phyloP scores from a whole-genome alignment of 2,329 filamentous ascomycete genomes.

The Spiromastix sp. region DNA sequence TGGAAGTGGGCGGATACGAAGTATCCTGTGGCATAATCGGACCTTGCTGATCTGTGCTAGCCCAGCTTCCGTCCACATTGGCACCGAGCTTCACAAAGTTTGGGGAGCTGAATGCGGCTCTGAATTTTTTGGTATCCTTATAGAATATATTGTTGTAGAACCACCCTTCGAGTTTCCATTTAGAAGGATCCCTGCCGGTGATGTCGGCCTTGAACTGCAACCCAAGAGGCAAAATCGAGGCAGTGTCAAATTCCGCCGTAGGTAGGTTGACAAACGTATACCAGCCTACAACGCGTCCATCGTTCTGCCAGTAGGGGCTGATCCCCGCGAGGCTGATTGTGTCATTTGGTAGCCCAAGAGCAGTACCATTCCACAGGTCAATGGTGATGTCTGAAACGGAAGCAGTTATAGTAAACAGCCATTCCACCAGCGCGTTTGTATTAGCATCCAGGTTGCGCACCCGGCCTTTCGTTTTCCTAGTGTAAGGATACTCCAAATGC shows the following conservation, averaged over 20 bases:
- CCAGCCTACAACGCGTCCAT: slow-evolving; percentile 20
- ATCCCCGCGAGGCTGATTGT: slow-evolving; percentile 11
- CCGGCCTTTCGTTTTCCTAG: slow-evolving; percentile 27
- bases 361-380: slow-evolving; percentile 14
- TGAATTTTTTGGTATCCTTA: slow-evolving; percentile 22
- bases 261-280: slow-evolving; percentile 6
- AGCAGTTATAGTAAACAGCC: no score
- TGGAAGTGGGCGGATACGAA: slow-evolving; percentile 18
- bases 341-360: slow-evolving; percentile 11
- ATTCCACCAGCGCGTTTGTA: slow-evolving; percentile 15
- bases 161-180: slow-evolving; percentile 30
- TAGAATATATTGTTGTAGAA: slow-evolving; percentile 35
- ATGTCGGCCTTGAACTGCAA: background rate
- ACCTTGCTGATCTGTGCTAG: slow-evolving; percentile 9
- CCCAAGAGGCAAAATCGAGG: background rate
- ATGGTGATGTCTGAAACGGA: slow-evolving; percentile 15
- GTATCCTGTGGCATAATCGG: slow-evolving; percentile 7
- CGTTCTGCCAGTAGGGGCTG: slow-evolving; percentile 16
- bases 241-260: background rate
- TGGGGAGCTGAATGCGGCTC: slow-evolving; percentile 28
- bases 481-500: slow-evolving; percentile 36
- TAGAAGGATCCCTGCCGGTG: background rate
- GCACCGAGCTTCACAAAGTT: slow-evolving; percentile 27
- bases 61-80: slow-evolving; percentile 17
- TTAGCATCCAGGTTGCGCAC: slow-evolving; percentile 17